These are phyloP conservation scores for Dictyophora rubrovolvata DNA, from an alignment of 768 basidiomycete species.

Conservation along the genomic window DNA sequence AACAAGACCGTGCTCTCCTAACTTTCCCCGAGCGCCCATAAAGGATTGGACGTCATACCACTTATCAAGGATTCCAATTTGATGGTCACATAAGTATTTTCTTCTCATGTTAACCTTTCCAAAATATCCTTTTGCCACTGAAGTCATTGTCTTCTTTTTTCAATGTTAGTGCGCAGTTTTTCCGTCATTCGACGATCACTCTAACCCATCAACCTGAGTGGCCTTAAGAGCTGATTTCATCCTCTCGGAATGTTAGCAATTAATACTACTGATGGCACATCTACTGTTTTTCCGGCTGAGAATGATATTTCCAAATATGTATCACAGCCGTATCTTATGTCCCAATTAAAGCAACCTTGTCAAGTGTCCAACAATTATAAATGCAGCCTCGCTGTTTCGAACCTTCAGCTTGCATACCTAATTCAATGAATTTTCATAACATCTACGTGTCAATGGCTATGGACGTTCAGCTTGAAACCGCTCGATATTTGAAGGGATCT, in stretches of 20 bases:
- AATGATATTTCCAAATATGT: no score
- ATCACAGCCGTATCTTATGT: no score
- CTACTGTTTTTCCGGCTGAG: neutral
- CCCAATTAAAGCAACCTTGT: no score
- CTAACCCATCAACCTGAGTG: neutral
- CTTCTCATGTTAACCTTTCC: neutral
- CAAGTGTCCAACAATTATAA: no score
- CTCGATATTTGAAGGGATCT: no score
- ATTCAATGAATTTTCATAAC: no score
- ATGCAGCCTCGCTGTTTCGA: no score
- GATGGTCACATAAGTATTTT: neutral
- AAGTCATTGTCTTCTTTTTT: neutral
- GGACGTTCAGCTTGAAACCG: no score
- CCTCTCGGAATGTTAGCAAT: neutral
- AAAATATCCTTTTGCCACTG: neutral
- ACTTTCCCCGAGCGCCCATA: slow-evolving; percentile 1
- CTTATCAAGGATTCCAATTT: neutral
- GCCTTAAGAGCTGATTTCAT: neutral
- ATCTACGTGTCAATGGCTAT: no score
- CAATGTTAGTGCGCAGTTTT: neutral
- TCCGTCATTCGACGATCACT: neutral
- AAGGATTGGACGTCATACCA: neutral
- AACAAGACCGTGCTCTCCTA: neutral
- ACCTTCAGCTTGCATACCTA: no score
- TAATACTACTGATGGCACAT: neutral